Conservation (phyloP, 441 rosid genomes). For the Jatropha multifida region DNA sequence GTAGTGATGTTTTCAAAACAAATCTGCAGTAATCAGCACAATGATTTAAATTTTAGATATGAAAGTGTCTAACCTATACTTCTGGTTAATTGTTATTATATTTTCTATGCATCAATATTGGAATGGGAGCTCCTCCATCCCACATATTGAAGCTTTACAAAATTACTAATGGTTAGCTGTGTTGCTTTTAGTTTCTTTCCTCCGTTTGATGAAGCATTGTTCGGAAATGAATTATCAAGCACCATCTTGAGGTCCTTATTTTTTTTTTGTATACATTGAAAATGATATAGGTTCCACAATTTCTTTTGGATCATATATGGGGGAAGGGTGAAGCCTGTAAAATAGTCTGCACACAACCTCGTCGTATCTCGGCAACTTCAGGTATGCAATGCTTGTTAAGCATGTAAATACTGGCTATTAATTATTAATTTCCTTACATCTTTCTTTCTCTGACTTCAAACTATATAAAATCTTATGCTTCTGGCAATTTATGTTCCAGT, state of each 20-base stretch:
- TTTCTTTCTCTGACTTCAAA: slow-evolving; percentile 5
- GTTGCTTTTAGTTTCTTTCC: not conserved
- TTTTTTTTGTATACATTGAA: not conserved
- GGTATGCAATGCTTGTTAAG: slow-evolving; percentile 42
- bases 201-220: not conserved
- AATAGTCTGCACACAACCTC: slow-evolving; percentile 96
- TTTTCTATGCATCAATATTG: not conserved
- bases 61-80: not conserved
- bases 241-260: not conserved
- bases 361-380: slow-evolving; percentile 96
- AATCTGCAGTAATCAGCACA: not conserved
- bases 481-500: slow-evolving; percentile 45
- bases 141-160: not conserved
- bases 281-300: slow-evolving; percentile 81
- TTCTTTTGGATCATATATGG: slow-evolving; percentile 83
- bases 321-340: slow-evolving; percentile 72
- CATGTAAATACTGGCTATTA: slow-evolving; percentile 2
- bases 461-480: slow-evolving; percentile 16
- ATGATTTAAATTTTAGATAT: not conserved
- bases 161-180: not conserved
- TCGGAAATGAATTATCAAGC: not conserved
- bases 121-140: not conserved
- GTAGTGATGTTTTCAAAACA: not conserved
- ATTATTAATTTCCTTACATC: slow-evolving; percentile 8
- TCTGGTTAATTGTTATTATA: not conserved